phyloP scores from a whole-genome alignment of 1,139 yeast genomes.

The Zygosaccharomyces sapae region DNA sequence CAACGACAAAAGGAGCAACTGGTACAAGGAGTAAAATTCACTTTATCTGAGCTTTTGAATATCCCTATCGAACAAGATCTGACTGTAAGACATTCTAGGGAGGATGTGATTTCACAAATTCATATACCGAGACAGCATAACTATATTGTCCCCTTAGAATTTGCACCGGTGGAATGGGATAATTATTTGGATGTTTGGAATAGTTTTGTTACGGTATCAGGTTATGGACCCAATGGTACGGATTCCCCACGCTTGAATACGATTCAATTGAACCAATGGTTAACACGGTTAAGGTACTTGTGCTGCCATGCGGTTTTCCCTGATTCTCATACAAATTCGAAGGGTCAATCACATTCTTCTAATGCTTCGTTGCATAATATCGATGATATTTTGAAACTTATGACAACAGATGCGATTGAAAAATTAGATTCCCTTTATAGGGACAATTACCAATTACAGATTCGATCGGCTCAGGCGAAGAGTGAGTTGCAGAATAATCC shows the following conservation, averaged over 20 bases:
- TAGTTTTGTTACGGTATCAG: conserved; percentile 48
- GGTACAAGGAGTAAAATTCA: conserved; percentile 23
- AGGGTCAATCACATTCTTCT: conserved; percentile 9
- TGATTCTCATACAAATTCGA: conserved; percentile 22
- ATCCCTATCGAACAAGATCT: conserved; percentile 33
- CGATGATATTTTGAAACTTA: conserved; percentile 59
- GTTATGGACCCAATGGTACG: conserved; percentile 54
- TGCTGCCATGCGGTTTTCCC: conserved; percentile 83
- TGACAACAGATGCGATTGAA: conserved; percentile 53
- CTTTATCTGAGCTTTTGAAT: conserved; percentile 24
- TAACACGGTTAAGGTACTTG: conserved; percentile 63
- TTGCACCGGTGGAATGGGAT: conserved; percentile 77
- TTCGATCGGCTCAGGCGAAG: conserved; percentile 58
- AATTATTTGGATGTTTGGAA: conserved; percentile 64
- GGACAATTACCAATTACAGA: conserved; percentile 39
- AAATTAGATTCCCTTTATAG: conserved; percentile 50
- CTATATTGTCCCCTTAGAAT: conserved; percentile 63
- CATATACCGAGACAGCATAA: conserved; percentile 75
- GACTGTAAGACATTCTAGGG: conserved; percentile 76
- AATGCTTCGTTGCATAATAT: conserved; percentile 46
- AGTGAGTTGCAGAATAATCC: conserved; percentile 44
- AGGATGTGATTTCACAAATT: conserved; percentile 75
- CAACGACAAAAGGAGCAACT: conserved; percentile 7
- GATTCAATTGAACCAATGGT: conserved; percentile 49
- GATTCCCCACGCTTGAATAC: conserved; percentile 47